Percentiles rank a stretch among this genome's conserved stretches.
Conservation (phyloP, 1,284 basidiomycete species). For the Ceratobasidium sp. region DNA sequence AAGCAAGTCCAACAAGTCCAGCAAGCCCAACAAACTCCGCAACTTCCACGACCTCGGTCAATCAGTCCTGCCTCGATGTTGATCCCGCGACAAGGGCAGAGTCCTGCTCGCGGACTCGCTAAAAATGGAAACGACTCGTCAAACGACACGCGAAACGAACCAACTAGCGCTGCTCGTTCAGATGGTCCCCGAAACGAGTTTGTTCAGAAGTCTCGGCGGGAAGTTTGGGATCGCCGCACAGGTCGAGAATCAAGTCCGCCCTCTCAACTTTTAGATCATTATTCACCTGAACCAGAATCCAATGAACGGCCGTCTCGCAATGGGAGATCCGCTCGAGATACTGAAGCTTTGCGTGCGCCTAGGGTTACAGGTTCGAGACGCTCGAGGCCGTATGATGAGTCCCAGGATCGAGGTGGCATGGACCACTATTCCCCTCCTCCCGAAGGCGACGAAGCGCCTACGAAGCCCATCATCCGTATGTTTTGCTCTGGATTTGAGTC, state of each 20-base stretch:
- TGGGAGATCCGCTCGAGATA: neutral
- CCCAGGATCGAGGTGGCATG: slow-evolving; percentile 13
- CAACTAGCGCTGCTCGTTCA: neutral
- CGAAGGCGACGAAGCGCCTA: neutral
- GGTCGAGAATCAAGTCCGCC: neutral
- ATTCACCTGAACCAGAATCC: slow-evolving; percentile 1
- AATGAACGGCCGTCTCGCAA: neutral
- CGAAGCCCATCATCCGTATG: slow-evolving; percentile 9
- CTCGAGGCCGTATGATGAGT: neutral
- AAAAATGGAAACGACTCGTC: slow-evolving; percentile 16
- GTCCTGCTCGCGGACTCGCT: slow-evolving; percentile 35
- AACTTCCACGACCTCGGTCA: slow-evolving; percentile 11
- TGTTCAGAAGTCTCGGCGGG: neutral
- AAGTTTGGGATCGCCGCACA: slow-evolving; percentile 15
- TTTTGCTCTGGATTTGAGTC: neutral
- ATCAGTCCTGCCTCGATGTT: slow-evolving; percentile 37
- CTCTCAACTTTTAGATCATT: neutral
- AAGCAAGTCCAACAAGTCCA: slow-evolving; percentile 2
- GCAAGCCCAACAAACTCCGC: neutral
- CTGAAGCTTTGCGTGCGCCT: neutral
- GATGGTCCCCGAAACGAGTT: neutral
- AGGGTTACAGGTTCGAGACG: slow-evolving; percentile 12
- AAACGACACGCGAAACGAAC: neutral
- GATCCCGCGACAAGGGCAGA: slow-evolving; percentile 29
- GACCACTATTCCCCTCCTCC: slow-evolving; percentile 38